Evolutionary conservation across 345 rosid genomes (phyloP).

Genomic region (Cardamine resedifolia): DNA sequence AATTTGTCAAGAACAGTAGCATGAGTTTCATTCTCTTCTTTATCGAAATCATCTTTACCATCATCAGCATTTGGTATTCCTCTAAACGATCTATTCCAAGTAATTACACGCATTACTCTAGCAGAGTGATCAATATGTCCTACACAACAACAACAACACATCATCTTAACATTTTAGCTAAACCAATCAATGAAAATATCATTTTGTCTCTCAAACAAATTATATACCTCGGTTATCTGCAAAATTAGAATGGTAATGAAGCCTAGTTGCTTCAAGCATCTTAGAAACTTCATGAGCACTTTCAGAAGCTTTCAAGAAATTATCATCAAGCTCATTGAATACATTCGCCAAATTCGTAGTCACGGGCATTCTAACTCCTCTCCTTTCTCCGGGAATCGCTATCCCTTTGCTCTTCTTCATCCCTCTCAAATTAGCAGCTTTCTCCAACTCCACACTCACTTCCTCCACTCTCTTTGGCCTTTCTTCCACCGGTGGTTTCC

Average conservation of each 20-base stretch:
- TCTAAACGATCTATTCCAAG: constrained; percentile 90
- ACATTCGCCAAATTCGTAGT: constrained; percentile 47
- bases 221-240: constrained; percentile 70
- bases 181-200: not conserved
- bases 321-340: constrained; percentile 76
- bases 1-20: constrained; percentile 96
- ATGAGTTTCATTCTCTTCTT: constrained; percentile 85
- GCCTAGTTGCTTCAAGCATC: constrained; percentile 90
- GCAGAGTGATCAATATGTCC: constrained; percentile 95
- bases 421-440: constrained; percentile 38
- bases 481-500: constrained; percentile 42
- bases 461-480: constrained; percentile 41
- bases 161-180: not conserved
- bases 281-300: constrained; percentile 92
- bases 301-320: constrained; percentile 83
- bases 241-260: constrained; percentile 98
- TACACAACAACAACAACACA: constrained; percentile 33
- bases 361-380: constrained; percentile 33
- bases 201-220: not conserved
- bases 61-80: constrained; percentile 55
- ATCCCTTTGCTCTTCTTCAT: constrained; percentile 46
- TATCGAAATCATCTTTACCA: constrained; percentile 72
- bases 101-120: constrained; percentile 94
- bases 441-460: constrained; percentile 37
- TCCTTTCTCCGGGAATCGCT: constrained; percentile 43